These are phyloP conservation scores for Aspergillus clavatus DNA, from an alignment of 2,329 filamentous ascomycete species.

Conservation along the genomic window DNA sequence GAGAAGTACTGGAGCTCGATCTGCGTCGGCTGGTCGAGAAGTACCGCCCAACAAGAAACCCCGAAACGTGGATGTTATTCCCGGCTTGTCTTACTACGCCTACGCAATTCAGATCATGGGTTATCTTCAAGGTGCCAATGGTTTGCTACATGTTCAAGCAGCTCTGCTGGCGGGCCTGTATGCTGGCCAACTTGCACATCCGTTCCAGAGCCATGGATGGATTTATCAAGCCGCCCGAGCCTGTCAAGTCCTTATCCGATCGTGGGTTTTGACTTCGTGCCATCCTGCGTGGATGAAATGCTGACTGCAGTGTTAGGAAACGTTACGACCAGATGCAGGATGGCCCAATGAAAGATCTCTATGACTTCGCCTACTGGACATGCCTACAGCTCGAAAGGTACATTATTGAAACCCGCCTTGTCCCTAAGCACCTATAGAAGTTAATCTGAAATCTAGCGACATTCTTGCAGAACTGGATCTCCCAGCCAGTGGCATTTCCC, in stretches of 20 bases:
- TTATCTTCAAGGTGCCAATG: slow-evolving; percentile 70
- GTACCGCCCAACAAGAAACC: slow-evolving; percentile 19
- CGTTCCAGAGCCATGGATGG: slow-evolving; percentile 78
- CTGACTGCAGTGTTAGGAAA: slow-evolving; percentile 19
- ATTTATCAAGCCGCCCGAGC: slow-evolving; percentile 58
- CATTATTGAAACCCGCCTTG: slow-evolving; percentile 12
- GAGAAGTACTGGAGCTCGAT: slow-evolving; percentile 13
- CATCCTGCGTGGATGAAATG: neutral
- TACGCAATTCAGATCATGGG: slow-evolving; percentile 83
- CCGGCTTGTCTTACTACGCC: slow-evolving; percentile 84
- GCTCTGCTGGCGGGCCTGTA: slow-evolving; percentile 82
- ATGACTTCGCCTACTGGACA: slow-evolving; percentile 82
- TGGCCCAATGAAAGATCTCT: slow-evolving; percentile 51
- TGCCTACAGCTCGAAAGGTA: slow-evolving; percentile 88
- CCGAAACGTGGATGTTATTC: slow-evolving; percentile 77
- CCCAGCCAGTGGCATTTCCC: slow-evolving; percentile 56
- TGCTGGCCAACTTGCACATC: slow-evolving; percentile 78
- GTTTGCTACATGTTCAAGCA: slow-evolving; percentile 78
- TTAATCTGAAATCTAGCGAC: slow-evolving; percentile 53
- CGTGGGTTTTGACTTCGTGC: slow-evolving; percentile 41
- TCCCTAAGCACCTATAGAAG: no score
- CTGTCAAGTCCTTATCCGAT: slow-evolving; percentile 68
- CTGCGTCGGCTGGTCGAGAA: slow-evolving; percentile 13
- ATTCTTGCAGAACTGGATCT: slow-evolving; percentile 80
- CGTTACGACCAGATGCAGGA: slow-evolving; percentile 32